Percentiles rank a stretch among this genome's conserved stretches.
phyloP scores from a whole-genome alignment of 2,329 filamentous ascomycete genomes.

The Teratosphaeria nubilosa region DNA sequence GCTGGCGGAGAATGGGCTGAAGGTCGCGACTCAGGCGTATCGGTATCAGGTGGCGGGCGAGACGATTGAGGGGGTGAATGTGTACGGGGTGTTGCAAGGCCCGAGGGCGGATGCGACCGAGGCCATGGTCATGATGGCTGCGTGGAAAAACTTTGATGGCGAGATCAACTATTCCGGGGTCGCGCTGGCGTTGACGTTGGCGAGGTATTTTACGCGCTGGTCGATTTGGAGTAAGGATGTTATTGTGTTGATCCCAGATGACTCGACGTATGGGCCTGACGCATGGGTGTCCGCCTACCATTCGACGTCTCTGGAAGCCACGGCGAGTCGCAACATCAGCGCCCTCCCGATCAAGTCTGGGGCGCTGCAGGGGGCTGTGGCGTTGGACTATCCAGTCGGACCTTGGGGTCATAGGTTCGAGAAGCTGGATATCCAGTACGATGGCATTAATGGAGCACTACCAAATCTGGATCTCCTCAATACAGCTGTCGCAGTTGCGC shows the following conservation, averaged over 20 bases:
- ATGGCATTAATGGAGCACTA: conserved; percentile 89
- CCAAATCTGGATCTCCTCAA: conserved; percentile 96
- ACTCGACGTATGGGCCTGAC: conserved; percentile 82
- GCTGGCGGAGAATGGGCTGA: conserved; percentile 68
- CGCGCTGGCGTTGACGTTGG: conserved; percentile 72
- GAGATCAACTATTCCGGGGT: conserved; percentile 80
- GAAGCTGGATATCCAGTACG: conserved; percentile 82
- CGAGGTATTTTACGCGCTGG: conserved; percentile 95
- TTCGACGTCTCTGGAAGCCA: conserved; percentile 64
- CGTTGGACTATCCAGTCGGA: conserved; percentile 72
- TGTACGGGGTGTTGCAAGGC: conserved; percentile 87
- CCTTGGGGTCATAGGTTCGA: conserved; percentile 71
- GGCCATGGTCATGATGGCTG: conserved; percentile 83
- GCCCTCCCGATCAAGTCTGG: conserved; percentile 83
- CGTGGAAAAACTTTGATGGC: conserved; percentile 73
- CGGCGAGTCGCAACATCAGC: conserved; percentile 44
- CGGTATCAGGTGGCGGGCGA: conserved; percentile 70
- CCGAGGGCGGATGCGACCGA: conserved; percentile 94
- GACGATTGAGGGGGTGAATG: conserved; percentile 69
- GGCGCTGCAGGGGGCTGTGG: conserved; percentile 81
- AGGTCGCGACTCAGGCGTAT: conserved; percentile 80
- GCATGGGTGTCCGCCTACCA: conserved; percentile 98
- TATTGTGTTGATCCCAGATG: conserved; percentile 77
- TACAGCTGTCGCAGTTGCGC: conserved; percentile 77
- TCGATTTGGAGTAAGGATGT: conserved; percentile 99